Base-by-base conservation (phyloP, 1,139 yeast species). In the Diutina catenulata region DNA sequence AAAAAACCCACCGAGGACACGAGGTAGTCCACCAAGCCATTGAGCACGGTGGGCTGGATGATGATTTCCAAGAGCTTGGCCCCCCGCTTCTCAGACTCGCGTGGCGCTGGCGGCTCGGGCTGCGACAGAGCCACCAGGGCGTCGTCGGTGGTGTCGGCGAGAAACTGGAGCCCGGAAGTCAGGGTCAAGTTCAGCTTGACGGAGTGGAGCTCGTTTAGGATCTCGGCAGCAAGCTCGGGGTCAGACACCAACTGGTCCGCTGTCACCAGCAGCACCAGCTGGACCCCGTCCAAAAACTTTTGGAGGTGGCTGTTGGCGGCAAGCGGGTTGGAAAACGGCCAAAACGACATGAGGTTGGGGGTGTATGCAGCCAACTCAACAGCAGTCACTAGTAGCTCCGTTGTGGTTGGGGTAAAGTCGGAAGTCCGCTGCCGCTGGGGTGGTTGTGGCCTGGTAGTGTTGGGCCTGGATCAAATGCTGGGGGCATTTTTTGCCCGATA, bases 241-340 rank as follows among this genome's bases (percentile, higher is more conserved):
- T 64, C 69, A 20, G 49, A 55, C 25, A 66, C 45, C 25, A 67
- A 52, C 40, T 59, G 63, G 27, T 60, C 62, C 14, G 54, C 67
- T 5, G 58, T 50, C 1, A 64, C 60, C 13, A 51, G 37, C n/a
- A 57, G 45, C 29, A 56, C 48, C 47, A 65, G 72, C 41, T 47
- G 59, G 11, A 62, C 51, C 5, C 61, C 50, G 47, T 67, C 73
- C 43, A 67, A 53, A 41, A 60, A 64, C 51, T 61, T 64, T 49
- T 62, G 71, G 42, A 66, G 62, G 42, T 51, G 62, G 47, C 62
- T 61, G 47, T 63, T 64, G 49, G 47, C 60, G 48, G 56, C 60
- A 46, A 62, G 53, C 16, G 68, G 52, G 40, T 59, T 66, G 36
- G 68, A 52, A 47, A 67, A 67, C 33, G 73, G 73, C 73, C 73